Conservation (phyloP, 2,329 filamentous ascomycete genomes). For the Amauroascus verrucosus region DNA sequence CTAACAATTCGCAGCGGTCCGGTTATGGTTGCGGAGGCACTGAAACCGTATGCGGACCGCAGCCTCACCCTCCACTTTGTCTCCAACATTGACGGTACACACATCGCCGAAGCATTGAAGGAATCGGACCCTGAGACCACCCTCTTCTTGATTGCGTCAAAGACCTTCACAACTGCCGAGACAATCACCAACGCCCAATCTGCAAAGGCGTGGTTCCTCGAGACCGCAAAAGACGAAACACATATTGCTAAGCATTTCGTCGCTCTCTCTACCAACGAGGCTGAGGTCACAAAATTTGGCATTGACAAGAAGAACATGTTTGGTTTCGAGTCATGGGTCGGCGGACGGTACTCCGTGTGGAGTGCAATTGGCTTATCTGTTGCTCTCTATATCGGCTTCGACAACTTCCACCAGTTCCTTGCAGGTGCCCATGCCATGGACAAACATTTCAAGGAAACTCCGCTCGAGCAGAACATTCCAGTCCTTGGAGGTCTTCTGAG, state of each 20-base stretch:
- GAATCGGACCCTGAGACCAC: slow-evolving; percentile 91
- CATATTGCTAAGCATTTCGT: slow-evolving; percentile 97
- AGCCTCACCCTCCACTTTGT: slow-evolving; percentile 92
- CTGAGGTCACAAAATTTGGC: slow-evolving; percentile 94
- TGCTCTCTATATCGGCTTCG: slow-evolving; percentile 86
- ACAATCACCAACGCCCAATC: slow-evolving; percentile 95
- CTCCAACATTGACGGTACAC: slow-evolving; percentile 98
- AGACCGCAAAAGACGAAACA: slow-evolving; percentile 61
- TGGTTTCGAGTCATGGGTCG: slow-evolving; percentile 96
- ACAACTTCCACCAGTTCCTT: slow-evolving; percentile 96
- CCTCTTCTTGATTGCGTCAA: slow-evolving; percentile 96
- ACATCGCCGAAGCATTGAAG: slow-evolving; percentile 86
- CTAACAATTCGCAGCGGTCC: slow-evolving; percentile 54
- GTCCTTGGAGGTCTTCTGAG: slow-evolving; percentile 83
- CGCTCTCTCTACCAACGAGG: slow-evolving; percentile 89
- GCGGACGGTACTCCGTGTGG: slow-evolving; percentile 97
- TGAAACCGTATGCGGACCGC: slow-evolving; percentile 84
- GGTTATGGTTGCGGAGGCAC: slow-evolving; percentile 96
- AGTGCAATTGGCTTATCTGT: slow-evolving; percentile 95
- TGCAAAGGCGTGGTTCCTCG: slow-evolving; percentile 92
- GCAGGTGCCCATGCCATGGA: slow-evolving; percentile 95
- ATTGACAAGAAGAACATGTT: slow-evolving; percentile 99
- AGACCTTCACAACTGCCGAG: slow-evolving; percentile 98
- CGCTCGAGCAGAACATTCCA: slow-evolving; percentile 90
- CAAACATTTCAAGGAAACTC: slow-evolving; percentile 88